These are phyloP conservation scores for Metrosideros polymorpha DNA, from an alignment of 441 rosid species.

Conservation along the genomic window DNA sequence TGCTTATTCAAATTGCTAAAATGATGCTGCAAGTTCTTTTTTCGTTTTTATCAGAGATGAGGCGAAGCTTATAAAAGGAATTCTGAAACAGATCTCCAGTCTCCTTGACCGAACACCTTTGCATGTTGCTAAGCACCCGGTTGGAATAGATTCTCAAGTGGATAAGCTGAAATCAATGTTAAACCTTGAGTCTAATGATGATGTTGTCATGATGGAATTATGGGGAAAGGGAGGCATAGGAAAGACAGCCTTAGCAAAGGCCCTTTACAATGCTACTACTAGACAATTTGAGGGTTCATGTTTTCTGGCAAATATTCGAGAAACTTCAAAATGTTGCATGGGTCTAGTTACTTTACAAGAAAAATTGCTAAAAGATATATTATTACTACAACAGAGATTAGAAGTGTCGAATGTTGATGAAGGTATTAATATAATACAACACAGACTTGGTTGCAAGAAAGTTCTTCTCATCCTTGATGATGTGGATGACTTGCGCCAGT, in stretches of 20 bases:
- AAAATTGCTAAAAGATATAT: fast-evolving
- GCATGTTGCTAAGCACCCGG: background rate
- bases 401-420: fast-evolving
- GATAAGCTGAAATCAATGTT: background rate
- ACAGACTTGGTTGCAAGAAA: fast-evolving
- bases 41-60: too few species aligned
- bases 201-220: background rate
- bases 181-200: background rate
- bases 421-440: background rate
- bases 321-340: background rate
- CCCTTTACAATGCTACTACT: background rate
- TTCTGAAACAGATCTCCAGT: background rate
- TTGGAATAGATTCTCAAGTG: background rate
- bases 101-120: background rate
- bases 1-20: too few species aligned
- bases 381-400: fast-evolving
- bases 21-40: too few species aligned
- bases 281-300: background rate
- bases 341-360: background rate
- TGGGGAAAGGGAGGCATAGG: background rate
- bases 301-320: background rate
- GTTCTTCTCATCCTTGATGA: background rate
- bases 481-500: fast-evolving
- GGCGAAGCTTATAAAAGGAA: too few species aligned
- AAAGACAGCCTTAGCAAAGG: background rate